Conservation (phyloP, 2,329 filamentous ascomycete species). For the Nannizziopsis barbatae region DNA sequence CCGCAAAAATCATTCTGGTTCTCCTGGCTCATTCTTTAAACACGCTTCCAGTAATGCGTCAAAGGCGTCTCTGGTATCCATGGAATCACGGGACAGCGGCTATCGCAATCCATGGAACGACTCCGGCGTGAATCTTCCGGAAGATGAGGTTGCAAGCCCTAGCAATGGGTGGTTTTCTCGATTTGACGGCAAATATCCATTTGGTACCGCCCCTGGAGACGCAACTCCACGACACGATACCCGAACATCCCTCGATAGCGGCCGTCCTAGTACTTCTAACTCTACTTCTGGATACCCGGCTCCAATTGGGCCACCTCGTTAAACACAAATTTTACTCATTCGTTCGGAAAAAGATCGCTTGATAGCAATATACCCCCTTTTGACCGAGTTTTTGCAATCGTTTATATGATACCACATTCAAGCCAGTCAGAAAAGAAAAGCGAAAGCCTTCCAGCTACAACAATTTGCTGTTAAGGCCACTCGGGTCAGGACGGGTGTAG, state of each 20-base stretch:
- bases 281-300: conserved; percentile 96
- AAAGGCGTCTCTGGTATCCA: conserved; percentile 89
- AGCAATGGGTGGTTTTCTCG: conserved; percentile 44
- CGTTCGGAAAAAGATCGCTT: conserved; percentile 5
- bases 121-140: conserved; percentile 84
- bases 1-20: conserved; percentile 85
- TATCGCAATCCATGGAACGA: conserved; percentile 98
- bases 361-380: conserved; percentile 35
- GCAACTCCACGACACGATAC: conserved; percentile 71
- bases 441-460: conserved; percentile 8
- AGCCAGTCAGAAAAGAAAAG: conserved; percentile 9
- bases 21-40: conserved; percentile 82
- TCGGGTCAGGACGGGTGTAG: conserved; percentile 4
- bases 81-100: conserved; percentile 88
- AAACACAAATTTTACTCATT: conserved; percentile 37
- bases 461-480: conserved; percentile 2
- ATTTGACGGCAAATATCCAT: conserved; percentile 55
- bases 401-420: conserved; percentile 17
- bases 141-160: conserved; percentile 62
- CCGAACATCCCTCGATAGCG: conserved; percentile 79
- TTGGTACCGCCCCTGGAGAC: conserved; percentile 58
- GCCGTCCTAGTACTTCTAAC: conserved; percentile 86
- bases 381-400: conserved; percentile 14
- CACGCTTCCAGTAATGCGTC: conserved; percentile 78
- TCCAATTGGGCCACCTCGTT: conserved; percentile 83